Evolutionary conservation across 163 green algal species (phyloP).

Genomic region (Scenedesmus sp.): DNA sequence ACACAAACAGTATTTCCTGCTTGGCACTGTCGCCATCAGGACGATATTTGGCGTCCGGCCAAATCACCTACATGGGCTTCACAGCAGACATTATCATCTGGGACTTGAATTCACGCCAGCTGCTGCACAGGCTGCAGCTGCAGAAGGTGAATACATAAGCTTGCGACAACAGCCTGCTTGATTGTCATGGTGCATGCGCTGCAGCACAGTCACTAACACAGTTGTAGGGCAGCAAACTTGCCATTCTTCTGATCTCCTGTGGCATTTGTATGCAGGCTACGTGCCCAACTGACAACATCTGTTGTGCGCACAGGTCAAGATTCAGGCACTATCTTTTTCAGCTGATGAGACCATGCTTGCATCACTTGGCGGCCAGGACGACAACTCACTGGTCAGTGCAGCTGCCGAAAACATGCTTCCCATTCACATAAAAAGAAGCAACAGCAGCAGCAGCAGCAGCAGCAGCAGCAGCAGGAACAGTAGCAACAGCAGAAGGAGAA

Average conservation of each 20-base stretch:
- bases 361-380: constrained; percentile 89
- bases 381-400: constrained; percentile 83
- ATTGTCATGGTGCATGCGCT: not conserved
- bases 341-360: constrained; percentile 80
- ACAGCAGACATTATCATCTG: constrained; percentile 91
- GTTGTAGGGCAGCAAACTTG: not conserved
- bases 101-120: constrained; percentile 77
- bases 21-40: constrained; percentile 80
- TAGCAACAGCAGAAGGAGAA: not conserved
- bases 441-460: not conserved
- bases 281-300: not conserved
- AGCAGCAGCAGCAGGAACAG: not conserved
- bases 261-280: not conserved
- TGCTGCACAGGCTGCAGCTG: constrained; percentile 86
- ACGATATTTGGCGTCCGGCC: constrained; percentile 81
- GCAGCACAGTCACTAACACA: not conserved
- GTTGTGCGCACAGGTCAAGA: constrained; percentile 75
- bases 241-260: not conserved
- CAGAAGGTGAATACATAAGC: constrained; percentile 80
- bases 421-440: not conserved
- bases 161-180: not conserved
- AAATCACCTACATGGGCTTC: constrained; percentile 91
- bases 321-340: constrained; percentile 87
- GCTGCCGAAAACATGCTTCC: not conserved
- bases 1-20: constrained; percentile 87